Percentiles rank a stretch among this genome's conserved stretches.
phyloP scores from a whole-genome alignment of 2,329 filamentous ascomycete genomes.

The Aspergillus awamori region DNA sequence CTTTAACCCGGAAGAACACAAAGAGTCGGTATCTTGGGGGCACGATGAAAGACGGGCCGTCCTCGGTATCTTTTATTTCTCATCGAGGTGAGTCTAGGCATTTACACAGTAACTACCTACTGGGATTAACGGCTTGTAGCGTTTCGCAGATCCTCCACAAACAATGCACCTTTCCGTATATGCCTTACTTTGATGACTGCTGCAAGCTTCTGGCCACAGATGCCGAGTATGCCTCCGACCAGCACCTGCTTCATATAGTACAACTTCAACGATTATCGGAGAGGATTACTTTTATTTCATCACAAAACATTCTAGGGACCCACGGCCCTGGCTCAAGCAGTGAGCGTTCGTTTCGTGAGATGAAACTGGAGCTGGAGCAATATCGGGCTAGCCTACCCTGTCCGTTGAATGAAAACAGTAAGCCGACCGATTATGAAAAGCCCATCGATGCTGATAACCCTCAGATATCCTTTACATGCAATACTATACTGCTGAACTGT shows the following conservation, averaged over 20 bases:
- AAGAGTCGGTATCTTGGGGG: conserved; percentile 27
- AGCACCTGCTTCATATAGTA: conserved; percentile 17
- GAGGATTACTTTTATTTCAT: conserved; percentile 9
- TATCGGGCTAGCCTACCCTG: neutral
- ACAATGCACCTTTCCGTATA: conserved; percentile 13
- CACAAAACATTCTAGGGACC: neutral
- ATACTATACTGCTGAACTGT: conserved; percentile 43
- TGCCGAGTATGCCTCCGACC: conserved; percentile 16
- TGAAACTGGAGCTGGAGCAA: conserved; percentile 4
- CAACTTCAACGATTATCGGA: conserved; percentile 19
- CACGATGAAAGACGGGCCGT: conserved; percentile 50
- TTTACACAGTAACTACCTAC: no score
- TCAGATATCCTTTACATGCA: conserved; percentile 41
- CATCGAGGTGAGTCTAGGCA: conserved; percentile 38
- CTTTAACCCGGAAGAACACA: neutral
- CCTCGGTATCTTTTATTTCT: conserved; percentile 49
- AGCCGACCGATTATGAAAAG: no score
- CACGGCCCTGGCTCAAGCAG: neutral
- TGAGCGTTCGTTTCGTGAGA: conserved; percentile 4
- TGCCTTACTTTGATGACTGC: conserved; percentile 12
- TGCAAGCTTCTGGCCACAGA: conserved; percentile 11
- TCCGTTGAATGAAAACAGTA: conserved; percentile 1
- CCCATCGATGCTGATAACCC: neutral
- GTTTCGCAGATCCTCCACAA: conserved; percentile 17
- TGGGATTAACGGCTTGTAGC: neutral